Evolutionary conservation across 2,329 filamentous ascomycete genomes (phyloP), one percentile per base, ranked within the genome.

Genomic region (Aspergillus aculeatinus): DNA sequence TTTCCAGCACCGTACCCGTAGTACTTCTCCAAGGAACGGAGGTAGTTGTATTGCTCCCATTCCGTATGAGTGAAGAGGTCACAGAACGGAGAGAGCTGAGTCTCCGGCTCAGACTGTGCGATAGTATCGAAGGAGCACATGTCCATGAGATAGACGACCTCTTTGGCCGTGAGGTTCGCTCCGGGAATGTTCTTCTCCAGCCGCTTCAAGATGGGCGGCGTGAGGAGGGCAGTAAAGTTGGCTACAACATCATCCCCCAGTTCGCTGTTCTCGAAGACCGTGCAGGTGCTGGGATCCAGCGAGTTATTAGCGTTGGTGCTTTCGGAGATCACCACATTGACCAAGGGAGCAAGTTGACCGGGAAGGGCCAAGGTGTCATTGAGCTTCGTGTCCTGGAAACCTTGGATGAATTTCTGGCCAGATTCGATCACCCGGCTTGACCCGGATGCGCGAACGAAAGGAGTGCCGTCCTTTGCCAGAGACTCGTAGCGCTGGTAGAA

Each of bases 81-180:
- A 75, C 93, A 97, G 76, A 96, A 96, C 0, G 81, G 78, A 0
- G 91, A 92, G 10, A 89, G 73, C 4, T 71, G 72, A 19, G 76
- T 81, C 4, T 79, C 83, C 2, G 82, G 76, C 0, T 76, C 70
- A 5, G 85, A 80, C 5, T 58, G 48, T 9, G 88, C 86, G n/a
- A 96, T 86, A 0, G 91, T 94, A 66, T 89, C 84, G 77, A 92
- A 96, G 0, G 93, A 88, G 70, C 93, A 97, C 61, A 96, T 81
- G 68, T 96, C 92, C 92, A 97, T 96, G 35, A 97, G 73, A 59
- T 83, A 84, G 59, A 92, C 79, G 0, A 87, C 85, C 35, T 94
- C 87, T 1, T 78, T 70, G 12, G 81, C 71, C 2, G 83, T 85
- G 48, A 96, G 74, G 62, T 89, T 86, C 5, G 85, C 87, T 2